Conservation (phyloP, 257 asterid species). For the Fraxinus pennsylvanica region DNA sequence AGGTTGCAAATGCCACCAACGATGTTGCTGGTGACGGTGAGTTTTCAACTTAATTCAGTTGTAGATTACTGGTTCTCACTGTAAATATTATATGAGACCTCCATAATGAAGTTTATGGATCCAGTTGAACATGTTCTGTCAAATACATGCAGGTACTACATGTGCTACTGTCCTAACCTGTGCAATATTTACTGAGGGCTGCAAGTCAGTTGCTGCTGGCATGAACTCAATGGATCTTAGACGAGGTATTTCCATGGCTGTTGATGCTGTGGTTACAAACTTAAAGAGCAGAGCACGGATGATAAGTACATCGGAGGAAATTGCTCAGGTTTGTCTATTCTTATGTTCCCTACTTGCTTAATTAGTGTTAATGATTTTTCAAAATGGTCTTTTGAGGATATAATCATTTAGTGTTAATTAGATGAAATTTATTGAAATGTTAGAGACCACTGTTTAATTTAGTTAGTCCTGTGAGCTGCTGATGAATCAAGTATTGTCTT, state of each 20-base stretch:
- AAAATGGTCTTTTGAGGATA: too few species aligned
- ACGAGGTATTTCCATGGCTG: constrained; percentile 64
- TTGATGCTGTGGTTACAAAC: constrained; percentile 50
- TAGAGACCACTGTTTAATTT: too few species aligned
- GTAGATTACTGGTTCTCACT: too few species aligned
- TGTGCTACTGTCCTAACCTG: constrained; percentile 59
- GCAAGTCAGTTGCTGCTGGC: constrained; percentile 73
- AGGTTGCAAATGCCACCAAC: too few species aligned
- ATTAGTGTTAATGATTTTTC: not conserved
- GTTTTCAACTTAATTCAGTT: too few species aligned
- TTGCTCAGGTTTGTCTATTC: constrained; percentile 46
- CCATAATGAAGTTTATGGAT: not conserved
- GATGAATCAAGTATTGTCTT: too few species aligned
- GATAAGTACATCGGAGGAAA: constrained; percentile 64
- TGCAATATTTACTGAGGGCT: constrained; percentile 56
- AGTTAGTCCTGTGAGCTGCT: too few species aligned
- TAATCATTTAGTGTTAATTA: too few species aligned
- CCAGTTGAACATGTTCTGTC: not conserved
- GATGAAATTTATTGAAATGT: too few species aligned
- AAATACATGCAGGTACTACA: constrained; percentile 49
- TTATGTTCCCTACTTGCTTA: not conserved
- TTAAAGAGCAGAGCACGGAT: constrained; percentile 57
- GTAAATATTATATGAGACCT: too few species aligned
- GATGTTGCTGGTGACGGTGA: too few species aligned
- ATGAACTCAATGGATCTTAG: constrained; percentile 72